phyloP scores from a whole-genome alignment of 306 rosid species.

The Sicyos baderoa region DNA sequence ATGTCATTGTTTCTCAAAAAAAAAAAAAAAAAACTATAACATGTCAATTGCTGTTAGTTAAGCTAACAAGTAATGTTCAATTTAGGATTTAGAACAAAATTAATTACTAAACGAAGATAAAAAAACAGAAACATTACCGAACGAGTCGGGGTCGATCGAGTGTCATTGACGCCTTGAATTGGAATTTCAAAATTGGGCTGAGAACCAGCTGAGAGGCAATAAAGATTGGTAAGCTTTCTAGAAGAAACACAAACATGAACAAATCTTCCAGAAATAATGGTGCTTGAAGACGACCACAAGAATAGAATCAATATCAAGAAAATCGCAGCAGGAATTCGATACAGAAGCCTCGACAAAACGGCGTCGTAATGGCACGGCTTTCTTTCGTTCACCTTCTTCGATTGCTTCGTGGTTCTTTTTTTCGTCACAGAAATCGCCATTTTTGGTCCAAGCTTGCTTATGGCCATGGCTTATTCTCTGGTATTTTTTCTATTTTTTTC shows the following conservation, averaged over 20 bases:
- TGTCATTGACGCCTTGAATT: slow-evolving; percentile 12
- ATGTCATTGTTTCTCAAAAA: no score
- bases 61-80: no score
- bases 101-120: neutral
- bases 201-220: slow-evolving; percentile 49
- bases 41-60: no score
- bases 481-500: neutral
- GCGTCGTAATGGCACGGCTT: slow-evolving; percentile 8
- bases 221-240: slow-evolving; percentile 40
- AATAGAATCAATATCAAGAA: slow-evolving; percentile 34
- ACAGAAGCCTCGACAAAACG: slow-evolving; percentile 23
- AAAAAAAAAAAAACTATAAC: no score
- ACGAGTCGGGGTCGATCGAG: neutral
- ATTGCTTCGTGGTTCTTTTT: slow-evolving; percentile 20
- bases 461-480: neutral
- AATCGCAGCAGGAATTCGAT: slow-evolving; percentile 28
- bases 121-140: neutral
- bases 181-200: slow-evolving; percentile 38
- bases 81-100: no score
- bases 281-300: slow-evolving; percentile 43
- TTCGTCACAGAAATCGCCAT: slow-evolving; percentile 39
- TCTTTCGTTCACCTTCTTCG: slow-evolving; percentile 23
- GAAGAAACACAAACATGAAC: slow-evolving; percentile 54
- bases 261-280: slow-evolving; percentile 36
- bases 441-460: neutral